Conservation (phyloP, 257 asterid species). For the Capsicum pubescens region DNA sequence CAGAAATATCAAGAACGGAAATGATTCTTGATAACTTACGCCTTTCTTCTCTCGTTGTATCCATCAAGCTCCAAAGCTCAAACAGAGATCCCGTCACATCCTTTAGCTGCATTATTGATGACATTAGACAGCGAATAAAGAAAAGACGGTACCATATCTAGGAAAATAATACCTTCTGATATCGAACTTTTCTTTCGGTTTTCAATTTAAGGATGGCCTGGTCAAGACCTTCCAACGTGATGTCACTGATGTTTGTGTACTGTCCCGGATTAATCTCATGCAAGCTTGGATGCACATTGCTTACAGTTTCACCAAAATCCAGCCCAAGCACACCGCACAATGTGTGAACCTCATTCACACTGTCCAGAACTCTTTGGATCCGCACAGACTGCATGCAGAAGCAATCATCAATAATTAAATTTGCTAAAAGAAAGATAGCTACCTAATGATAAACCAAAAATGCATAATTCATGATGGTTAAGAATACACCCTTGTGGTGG, state of each 20-base stretch:
- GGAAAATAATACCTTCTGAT: constrained; percentile 70
- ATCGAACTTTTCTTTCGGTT: constrained; percentile 74
- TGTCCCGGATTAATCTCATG: constrained; percentile 63
- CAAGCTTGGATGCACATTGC: constrained; percentile 88
- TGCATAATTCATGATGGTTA: constrained; percentile 19
- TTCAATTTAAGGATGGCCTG: constrained; percentile 69
- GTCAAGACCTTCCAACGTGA: constrained; percentile 76
- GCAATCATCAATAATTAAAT: constrained; percentile 20
- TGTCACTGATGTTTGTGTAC: constrained; percentile 77
- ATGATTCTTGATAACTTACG: constrained; percentile 56
- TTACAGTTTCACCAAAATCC: constrained; percentile 81
- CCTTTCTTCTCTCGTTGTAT: constrained; percentile 66
- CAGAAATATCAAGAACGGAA: constrained; percentile 61
- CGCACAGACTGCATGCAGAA: constrained; percentile 73
- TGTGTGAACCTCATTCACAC: constrained; percentile 84
- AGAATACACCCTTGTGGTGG: not conserved
- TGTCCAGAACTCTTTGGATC: constrained; percentile 72
- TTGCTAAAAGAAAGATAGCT: not conserved
- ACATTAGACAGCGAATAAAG: constrained; percentile 35
- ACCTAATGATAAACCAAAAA: constrained; percentile 5
- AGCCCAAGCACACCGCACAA: constrained; percentile 73
- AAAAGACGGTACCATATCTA: constrained; percentile 14
- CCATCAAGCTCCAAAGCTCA: constrained; percentile 95
- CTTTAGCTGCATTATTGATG: constrained; percentile 66
- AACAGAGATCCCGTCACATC: constrained; percentile 69